Evolutionary conservation across 768 basidiomycete species (phyloP), one percentile per base, ranked within the genome.

Genomic region (Macrolepiota albuminosa): DNA sequence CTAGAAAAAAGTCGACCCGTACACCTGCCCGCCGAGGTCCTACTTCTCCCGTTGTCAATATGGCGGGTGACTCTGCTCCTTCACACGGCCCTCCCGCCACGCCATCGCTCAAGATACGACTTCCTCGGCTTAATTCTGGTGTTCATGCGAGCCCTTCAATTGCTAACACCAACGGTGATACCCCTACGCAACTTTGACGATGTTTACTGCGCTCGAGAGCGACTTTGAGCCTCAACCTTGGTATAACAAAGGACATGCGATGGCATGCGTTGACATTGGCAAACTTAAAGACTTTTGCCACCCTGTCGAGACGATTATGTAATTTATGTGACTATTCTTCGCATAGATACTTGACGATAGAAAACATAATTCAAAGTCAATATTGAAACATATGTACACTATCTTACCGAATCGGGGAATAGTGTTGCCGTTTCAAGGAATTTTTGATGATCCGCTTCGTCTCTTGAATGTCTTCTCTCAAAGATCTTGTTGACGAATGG

Each of bases 41-140:
- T 11, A 34, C 59, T 6, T 59, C 65, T 48, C 56, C 64, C 36
- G 40, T 43, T 18, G 54, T 51, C 47, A 55, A 61, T 37, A 60
- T 66, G 24, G 61, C 65, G 16, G 63, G 68, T 18, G 63, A 66
- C 39, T 60, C 68, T 54, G 61, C 61, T 56, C 60, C 65, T 49
- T 68, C 72, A 34, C 64, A 72, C 53, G 67, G 70, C 39, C 59
- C 65, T 46, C 72, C 76, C 14, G 63, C 72, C 36, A 76, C 79
- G 0, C 79, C 81, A n/a, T 78, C 80, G 26, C 78, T 84, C 55
- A 83, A 82, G 66, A 84, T 84, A 54, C 79, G 82, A 42, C 76
- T 84, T 54, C 82, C 82, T 18, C 76, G 76, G n/a, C 70, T 81
- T 57, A 79, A 73, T 60, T 64, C 71, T 36, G 61, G 64, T 39